Evolutionary conservation across 345 rosid species (phyloP).

Genomic region (Eucalyptus polyanthemos): DNA sequence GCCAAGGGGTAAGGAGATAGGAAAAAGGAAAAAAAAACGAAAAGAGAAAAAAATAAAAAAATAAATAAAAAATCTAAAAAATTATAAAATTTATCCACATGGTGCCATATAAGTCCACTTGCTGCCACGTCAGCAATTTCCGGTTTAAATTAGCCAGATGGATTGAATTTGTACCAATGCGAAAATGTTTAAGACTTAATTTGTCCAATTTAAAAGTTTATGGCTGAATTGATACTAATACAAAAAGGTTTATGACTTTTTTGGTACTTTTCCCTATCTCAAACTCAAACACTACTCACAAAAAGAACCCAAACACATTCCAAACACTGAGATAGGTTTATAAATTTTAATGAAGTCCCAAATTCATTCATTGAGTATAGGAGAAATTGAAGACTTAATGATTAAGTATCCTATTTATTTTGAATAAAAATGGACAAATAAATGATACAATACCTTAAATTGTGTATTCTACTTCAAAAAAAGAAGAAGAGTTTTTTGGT

Average conservation of each 20-base stretch:
- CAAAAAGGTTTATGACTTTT: fast-evolving
- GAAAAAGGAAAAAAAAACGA: no score
- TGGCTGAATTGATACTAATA: no score
- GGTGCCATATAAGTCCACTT: fast-evolving
- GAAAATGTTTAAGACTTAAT: fast-evolving
- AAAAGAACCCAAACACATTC: background rate
- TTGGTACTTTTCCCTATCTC: background rate
- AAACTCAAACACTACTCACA: background rate
- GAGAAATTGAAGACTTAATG: background rate
- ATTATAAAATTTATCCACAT: no score
- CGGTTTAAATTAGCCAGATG: fast-evolving
- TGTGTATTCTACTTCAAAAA: background rate
- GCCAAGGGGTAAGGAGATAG: no score
- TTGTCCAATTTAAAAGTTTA: fast-evolving
- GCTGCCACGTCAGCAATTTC: fast-evolving
- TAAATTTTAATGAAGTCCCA: background rate
- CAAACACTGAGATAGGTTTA: background rate
- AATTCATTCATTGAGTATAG: background rate
- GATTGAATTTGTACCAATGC: fast-evolving
- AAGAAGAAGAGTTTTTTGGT: background rate
- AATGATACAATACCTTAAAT: background rate
- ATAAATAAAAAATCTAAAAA: no score
- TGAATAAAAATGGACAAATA: background rate
- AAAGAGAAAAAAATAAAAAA: no score
- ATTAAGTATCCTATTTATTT: background rate